Evolutionary conservation across 2,329 filamentous ascomycete genomes (phyloP).

Genomic region (Sclerotinia subarctica): DNA sequence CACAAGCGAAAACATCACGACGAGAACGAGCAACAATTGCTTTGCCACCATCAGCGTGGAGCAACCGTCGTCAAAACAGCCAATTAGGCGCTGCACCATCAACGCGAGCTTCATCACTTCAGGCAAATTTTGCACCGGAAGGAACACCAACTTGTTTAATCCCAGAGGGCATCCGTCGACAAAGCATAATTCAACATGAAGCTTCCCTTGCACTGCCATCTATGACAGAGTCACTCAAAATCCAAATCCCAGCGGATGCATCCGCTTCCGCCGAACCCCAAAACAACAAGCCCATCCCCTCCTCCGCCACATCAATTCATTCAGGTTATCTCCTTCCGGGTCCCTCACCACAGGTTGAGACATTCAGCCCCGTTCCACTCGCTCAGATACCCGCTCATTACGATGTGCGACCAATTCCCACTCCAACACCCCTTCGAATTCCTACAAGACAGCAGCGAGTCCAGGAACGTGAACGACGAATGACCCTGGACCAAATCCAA

Average conservation of each 20-base stretch:
- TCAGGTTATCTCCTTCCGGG: neutral
- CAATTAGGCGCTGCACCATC: neutral
- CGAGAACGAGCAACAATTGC: neutral
- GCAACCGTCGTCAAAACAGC: neutral
- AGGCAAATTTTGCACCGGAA: too few relatives aligned
- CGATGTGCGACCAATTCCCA: neutral
- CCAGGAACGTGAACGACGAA: neutral
- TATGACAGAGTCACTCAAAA: neutral
- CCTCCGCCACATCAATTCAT: neutral
- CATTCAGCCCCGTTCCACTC: neutral
- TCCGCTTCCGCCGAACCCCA: neutral
- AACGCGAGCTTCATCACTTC: neutral
- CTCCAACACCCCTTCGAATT: neutral
- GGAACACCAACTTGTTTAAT: neutral
- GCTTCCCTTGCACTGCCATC: too few relatives aligned
- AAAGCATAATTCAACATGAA: neutral
- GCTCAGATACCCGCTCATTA: conserved; percentile 6
- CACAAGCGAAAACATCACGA: neutral
- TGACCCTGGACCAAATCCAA: neutral
- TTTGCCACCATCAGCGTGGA: neutral
- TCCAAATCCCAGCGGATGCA: neutral
- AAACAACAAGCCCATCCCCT: neutral
- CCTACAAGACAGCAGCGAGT: neutral
- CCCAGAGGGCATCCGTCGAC: neutral
- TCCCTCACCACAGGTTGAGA: neutral